phyloP scores from a whole-genome alignment of 2,329 filamentous ascomycete genomes.

The Hypomyces perniciosus region DNA sequence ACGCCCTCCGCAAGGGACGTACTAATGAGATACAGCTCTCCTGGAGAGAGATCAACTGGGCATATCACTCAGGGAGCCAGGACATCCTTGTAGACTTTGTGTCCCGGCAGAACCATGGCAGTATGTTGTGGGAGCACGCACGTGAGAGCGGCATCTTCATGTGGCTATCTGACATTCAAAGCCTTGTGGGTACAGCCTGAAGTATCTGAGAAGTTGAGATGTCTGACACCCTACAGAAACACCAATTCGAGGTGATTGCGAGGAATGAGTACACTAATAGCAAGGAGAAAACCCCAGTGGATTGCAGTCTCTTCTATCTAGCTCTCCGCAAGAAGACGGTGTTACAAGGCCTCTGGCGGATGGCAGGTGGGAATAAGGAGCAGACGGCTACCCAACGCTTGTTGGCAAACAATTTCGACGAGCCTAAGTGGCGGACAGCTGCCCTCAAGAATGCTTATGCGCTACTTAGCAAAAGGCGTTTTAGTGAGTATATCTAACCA shows the following conservation, averaged over 20 bases:
- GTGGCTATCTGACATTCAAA: conserved; percentile 76
- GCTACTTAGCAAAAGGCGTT: conserved; percentile 81
- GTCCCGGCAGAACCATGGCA: conserved; percentile 69
- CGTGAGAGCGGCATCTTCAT: conserved; percentile 86
- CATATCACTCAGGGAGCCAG: conserved; percentile 77
- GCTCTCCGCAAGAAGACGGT: conserved; percentile 87
- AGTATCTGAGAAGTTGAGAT: neutral
- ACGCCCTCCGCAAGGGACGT: conserved; percentile 63
- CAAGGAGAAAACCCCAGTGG: conserved; percentile 81
- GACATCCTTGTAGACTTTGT: conserved; percentile 86
- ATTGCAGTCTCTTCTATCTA: conserved; percentile 87
- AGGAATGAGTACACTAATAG: conserved; percentile 88
- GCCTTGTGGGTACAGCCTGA: conserved; percentile 55
- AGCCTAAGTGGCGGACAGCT: conserved; percentile 79
- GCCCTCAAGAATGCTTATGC: conserved; percentile 97
- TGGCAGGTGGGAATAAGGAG: conserved; percentile 84
- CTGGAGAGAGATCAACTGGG: conserved; percentile 80
- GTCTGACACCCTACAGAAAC: conserved; percentile 24
- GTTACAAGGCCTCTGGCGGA: conserved; percentile 87
- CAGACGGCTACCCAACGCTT: conserved; percentile 74
- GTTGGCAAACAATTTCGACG: conserved; percentile 83
- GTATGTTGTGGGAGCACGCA: conserved; percentile 78
- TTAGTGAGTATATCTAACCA: conserved; percentile 47
- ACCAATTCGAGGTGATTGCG: conserved; percentile 84
- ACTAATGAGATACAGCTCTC: conserved; percentile 61